Percentiles rank a stretch among this genome's conserved stretches.
Conservation (phyloP, 257 asterid genomes). For the Handroanthus guayacan region DNA sequence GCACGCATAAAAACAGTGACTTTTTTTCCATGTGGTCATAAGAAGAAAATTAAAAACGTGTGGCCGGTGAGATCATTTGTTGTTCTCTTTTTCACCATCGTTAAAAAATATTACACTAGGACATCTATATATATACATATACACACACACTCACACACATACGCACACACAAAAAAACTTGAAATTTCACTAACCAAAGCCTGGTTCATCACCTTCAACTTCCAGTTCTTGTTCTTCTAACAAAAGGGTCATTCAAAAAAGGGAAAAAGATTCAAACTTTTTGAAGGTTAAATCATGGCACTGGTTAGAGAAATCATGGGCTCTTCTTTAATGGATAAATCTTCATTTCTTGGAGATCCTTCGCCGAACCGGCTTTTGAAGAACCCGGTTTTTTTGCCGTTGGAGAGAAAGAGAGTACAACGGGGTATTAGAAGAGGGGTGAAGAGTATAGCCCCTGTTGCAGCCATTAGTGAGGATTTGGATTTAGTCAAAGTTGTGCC, state of each 20-base stretch:
- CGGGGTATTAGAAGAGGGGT: slow-evolving; percentile 30
- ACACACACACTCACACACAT: neutral
- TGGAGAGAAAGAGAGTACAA: slow-evolving; percentile 44
- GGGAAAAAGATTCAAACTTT: slow-evolving; percentile 8
- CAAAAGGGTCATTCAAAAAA: slow-evolving; percentile 19
- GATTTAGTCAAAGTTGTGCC: slow-evolving; percentile 69
- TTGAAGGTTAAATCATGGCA: slow-evolving; percentile 54
- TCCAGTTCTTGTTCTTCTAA: slow-evolving; percentile 5
- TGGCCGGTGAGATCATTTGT: slow-evolving; percentile 55
- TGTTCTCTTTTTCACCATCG: slow-evolving; percentile 6
- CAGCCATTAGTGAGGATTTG: slow-evolving; percentile 83
- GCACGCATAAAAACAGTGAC: neutral
- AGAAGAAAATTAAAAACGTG: slow-evolving; percentile 57
- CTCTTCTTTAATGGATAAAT: slow-evolving; percentile 51
- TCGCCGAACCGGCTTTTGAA: slow-evolving; percentile 27
- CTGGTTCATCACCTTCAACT: slow-evolving; percentile 28
- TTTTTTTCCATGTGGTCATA: slow-evolving; percentile 40
- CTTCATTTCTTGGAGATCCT: slow-evolving; percentile 45
- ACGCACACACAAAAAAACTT: neutral
- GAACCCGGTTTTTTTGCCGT: slow-evolving; percentile 40
- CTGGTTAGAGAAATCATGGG: slow-evolving; percentile 74
- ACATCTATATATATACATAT: slow-evolving; percentile 6
- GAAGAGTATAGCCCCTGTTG: slow-evolving; percentile 48
- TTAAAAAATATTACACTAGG: neutral
- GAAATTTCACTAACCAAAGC: neutral